These are phyloP conservation scores for Pleurotus pulmonarius DNA, from an alignment of 768 basidiomycete species.

Conservation along the genomic window DNA sequence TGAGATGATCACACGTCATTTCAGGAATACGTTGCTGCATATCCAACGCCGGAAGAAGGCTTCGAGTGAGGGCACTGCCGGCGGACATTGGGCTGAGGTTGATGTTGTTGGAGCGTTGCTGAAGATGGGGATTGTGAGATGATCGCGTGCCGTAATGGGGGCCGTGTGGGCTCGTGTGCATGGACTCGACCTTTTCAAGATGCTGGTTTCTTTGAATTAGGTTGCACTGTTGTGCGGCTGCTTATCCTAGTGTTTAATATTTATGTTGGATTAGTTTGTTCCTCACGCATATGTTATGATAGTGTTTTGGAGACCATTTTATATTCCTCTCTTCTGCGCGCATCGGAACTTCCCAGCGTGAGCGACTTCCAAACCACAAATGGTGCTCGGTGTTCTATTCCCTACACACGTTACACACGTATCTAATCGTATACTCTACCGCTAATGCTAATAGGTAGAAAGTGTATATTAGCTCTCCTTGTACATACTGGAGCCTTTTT, in stretches of 20 bases:
- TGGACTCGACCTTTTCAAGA: not conserved
- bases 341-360: too few relatives aligned
- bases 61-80: slow-evolving; percentile 19
- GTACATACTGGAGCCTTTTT: too few relatives aligned
- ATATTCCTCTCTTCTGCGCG: too few relatives aligned
- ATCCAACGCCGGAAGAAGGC: slow-evolving; percentile 74
- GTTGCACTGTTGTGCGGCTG: too few relatives aligned
- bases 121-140: slow-evolving; percentile 81
- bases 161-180: not conserved
- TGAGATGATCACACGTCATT: slow-evolving; percentile 92
- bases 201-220: not conserved
- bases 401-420: too few relatives aligned
- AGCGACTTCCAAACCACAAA: too few relatives aligned
- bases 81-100: slow-evolving; percentile 67
- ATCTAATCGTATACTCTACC: too few relatives aligned
- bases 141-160: slow-evolving; percentile 16
- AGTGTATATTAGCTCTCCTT: too few relatives aligned
- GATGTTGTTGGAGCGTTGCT: slow-evolving; percentile 84
- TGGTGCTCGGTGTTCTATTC: too few relatives aligned
- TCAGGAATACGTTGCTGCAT: slow-evolving; percentile 83
- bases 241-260: not conserved
- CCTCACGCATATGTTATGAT: not conserved
- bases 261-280: not conserved
- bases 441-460: too few relatives aligned
- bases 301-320: not conserved